These are phyloP conservation scores for Candida koratica DNA, from an alignment of 805 yeast genomes.

Conservation along the genomic window DNA sequence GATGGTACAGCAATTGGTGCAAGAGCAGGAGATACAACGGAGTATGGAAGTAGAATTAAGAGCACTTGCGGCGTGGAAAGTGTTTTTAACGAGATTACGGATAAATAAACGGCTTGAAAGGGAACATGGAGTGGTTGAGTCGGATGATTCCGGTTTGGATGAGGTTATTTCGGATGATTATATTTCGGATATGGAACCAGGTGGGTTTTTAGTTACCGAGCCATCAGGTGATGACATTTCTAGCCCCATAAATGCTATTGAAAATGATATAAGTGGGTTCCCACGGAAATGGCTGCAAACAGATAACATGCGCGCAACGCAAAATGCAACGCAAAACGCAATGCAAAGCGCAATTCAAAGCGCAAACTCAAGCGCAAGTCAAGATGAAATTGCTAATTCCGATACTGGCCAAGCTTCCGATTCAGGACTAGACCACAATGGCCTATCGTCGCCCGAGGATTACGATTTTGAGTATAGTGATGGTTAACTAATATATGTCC, in stretches of 20 bases:
- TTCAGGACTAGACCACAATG: too few relatives aligned
- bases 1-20: constrained; percentile 46
- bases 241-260: too few relatives aligned
- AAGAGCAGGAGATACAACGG: constrained; percentile 47
- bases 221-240: too few relatives aligned
- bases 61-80: constrained; percentile 53
- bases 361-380: constrained; percentile 5
- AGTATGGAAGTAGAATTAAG: constrained; percentile 42
- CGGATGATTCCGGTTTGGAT: too few relatives aligned
- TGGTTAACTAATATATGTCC: constrained; percentile 8
- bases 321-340: too few relatives aligned
- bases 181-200: too few relatives aligned
- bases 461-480: constrained; percentile 45
- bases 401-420: constrained; percentile 12
- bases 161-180: too few relatives aligned
- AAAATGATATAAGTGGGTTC: too few relatives aligned
- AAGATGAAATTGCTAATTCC: background rate
- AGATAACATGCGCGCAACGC: too few relatives aligned
- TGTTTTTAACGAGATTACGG: constrained; percentile 47
- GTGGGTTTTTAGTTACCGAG: too few relatives aligned
- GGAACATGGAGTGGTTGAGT: constrained; percentile 40
- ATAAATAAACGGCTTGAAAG: constrained; percentile 44
- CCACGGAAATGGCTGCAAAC: too few relatives aligned
- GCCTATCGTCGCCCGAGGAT: constrained; percentile 18
- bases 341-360: background rate